Evolutionary conservation across 805 yeast genomes (phyloP).

Genomic region (Starmerella bombicola): DNA sequence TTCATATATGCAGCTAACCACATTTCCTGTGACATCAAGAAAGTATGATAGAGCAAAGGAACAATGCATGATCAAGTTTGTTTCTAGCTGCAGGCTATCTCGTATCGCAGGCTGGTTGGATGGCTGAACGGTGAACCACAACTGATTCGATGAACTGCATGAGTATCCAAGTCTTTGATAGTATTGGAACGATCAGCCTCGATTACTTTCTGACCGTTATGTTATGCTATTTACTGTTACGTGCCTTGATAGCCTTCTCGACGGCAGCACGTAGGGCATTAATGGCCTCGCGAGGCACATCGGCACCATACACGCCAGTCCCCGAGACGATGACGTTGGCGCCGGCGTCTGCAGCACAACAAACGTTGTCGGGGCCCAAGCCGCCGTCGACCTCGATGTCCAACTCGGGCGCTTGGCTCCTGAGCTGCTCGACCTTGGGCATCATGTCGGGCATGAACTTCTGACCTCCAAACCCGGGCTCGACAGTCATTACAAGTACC

Average conservation of each 20-base stretch:
- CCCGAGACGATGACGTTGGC: conserved; percentile 98
- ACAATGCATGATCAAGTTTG: too few relatives aligned
- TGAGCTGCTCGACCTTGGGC: conserved; percentile 77
- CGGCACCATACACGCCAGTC: conserved; percentile 79
- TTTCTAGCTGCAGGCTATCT: too few relatives aligned
- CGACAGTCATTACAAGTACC: conserved; percentile 97
- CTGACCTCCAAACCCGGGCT: conserved; percentile 98
- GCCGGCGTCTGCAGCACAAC: conserved; percentile 87
- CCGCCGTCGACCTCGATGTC: conserved; percentile 98
- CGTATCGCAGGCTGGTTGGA: too few relatives aligned
- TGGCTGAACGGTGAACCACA: too few relatives aligned
- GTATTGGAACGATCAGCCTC: too few relatives aligned
- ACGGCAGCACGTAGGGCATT: conserved; percentile 54
- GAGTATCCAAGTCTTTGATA: too few relatives aligned
- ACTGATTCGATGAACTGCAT: too few relatives aligned
- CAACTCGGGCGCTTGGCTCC: conserved; percentile 60
- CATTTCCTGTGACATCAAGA: too few relatives aligned
- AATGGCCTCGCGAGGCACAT: conserved; percentile 66
- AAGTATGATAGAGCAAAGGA: too few relatives aligned
- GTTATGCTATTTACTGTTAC: too few relatives aligned
- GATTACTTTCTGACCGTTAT: too few relatives aligned
- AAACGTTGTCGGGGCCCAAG: conserved; percentile 71
- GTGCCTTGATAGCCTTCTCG: conserved; percentile 17
- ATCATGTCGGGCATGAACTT: conserved; percentile 90
- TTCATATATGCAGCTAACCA: too few relatives aligned